Evolutionary conservation across 257 asterid species (phyloP).

Genomic region (Jacaranda copaia): DNA sequence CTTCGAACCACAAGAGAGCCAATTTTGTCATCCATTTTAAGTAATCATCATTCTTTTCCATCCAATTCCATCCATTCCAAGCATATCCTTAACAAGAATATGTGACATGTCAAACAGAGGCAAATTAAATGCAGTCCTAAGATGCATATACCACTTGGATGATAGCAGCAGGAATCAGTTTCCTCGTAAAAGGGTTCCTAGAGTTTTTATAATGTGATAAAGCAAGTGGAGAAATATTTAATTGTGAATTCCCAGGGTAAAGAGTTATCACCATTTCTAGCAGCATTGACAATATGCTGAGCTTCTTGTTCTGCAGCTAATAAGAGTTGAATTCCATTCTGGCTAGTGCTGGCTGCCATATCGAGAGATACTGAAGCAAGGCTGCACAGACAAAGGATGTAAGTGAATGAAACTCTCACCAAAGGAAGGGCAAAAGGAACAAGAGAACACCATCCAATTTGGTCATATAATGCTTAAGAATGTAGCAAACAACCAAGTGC

Average conservation of each 20-base stretch:
- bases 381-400: conserved; percentile 31
- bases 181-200: neutral
- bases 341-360: conserved; percentile 61
- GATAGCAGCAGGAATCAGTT: too few relatives aligned
- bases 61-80: too few relatives aligned
- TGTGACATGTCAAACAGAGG: too few relatives aligned
- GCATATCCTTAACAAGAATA: too few relatives aligned
- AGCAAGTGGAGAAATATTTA: conserved; percentile 20
- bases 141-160: too few relatives aligned
- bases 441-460: conserved; percentile 1
- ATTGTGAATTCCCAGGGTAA: neutral
- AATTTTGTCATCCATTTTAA: too few relatives aligned
- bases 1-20: too few relatives aligned
- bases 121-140: too few relatives aligned
- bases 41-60: too few relatives aligned
- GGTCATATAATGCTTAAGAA: conserved; percentile 12
- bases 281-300: conserved; percentile 65
- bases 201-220: neutral
- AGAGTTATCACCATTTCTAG: conserved; percentile 55
- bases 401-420: conserved; percentile 11
- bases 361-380: conserved; percentile 29
- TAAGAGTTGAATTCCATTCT: conserved; percentile 64
- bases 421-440: neutral
- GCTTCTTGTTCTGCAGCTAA: conserved; percentile 73
- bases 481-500: neutral